Evolutionary conservation across 208 protist genomes (phyloP).

Genomic region (Herpetomonas samuelpessoai): DNA sequence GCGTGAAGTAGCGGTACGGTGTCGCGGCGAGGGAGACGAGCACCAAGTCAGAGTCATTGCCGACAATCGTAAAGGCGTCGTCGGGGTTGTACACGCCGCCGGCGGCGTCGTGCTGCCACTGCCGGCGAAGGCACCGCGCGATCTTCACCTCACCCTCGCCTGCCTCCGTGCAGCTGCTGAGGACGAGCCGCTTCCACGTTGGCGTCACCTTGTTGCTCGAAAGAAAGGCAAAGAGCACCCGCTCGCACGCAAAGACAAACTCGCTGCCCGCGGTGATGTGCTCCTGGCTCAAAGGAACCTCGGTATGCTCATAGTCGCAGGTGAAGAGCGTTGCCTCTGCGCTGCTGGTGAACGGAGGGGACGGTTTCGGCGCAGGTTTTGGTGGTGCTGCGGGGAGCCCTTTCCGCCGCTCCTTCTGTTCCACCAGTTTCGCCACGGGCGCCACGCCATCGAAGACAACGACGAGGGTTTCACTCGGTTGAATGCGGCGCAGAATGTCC

Average conservation of each 20-base stretch:
- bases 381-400: slow-evolving; percentile 15
- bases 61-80: slow-evolving; percentile 61
- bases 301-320: slow-evolving; percentile 35
- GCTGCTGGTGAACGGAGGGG: neutral
- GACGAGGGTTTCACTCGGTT: slow-evolving; percentile 38
- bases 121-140: slow-evolving; percentile 32
- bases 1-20: slow-evolving; percentile 49
- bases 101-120: slow-evolving; percentile 26
- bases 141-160: slow-evolving; percentile 90
- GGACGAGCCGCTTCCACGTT: slow-evolving; percentile 15
- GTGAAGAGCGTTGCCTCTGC: slow-evolving; percentile 25
- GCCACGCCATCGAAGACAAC: slow-evolving; percentile 80
- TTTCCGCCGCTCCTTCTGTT: slow-evolving; percentile 62
- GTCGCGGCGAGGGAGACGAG: slow-evolving; percentile 62
- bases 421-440: slow-evolving; percentile 61
- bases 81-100: slow-evolving; percentile 40
- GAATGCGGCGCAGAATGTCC: slow-evolving; percentile 32
- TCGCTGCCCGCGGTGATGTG: slow-evolving; percentile 71
- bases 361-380: neutral
- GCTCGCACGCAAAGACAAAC: slow-evolving; percentile 77
- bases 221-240: slow-evolving; percentile 19
- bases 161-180: slow-evolving; percentile 46
- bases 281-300: slow-evolving; percentile 40
- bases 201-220: slow-evolving; percentile 1
- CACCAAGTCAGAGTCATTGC: slow-evolving; percentile 84